Evolutionary conservation across 225 moss, liverwort and hornwort genomes (phyloP).

Genomic region (Straminergon stramineum): DNA sequence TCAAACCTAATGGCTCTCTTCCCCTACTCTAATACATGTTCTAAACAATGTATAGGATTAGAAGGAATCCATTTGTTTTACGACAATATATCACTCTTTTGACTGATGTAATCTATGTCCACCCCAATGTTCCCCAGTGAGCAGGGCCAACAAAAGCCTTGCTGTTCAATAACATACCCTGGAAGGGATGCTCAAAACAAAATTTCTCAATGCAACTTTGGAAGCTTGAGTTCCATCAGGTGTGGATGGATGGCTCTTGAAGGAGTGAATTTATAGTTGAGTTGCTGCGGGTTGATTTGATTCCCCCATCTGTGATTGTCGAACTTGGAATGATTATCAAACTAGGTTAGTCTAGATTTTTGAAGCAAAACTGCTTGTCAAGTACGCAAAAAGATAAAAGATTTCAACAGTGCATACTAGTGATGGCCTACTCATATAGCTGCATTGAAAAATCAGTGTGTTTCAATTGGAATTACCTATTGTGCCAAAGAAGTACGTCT

Average conservation of each 20-base stretch:
- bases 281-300: accelerated
- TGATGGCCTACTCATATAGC: neutral
- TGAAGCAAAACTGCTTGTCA: neutral
- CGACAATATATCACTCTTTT: neutral
- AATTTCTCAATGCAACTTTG: neutral
- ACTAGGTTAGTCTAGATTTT: neutral
- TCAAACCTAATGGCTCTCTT: neutral
- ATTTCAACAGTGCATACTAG: neutral
- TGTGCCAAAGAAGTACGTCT: neutral
- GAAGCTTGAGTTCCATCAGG: neutral
- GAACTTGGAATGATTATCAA: neutral
- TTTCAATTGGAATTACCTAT: neutral
- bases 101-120: too few relatives aligned
- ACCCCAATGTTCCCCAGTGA: neutral
- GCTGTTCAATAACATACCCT: too few relatives aligned
- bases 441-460: neutral
- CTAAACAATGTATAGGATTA: neutral
- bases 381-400: neutral
- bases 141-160: neutral
- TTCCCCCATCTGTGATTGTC: neutral
- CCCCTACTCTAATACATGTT: neutral
- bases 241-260: neutral
- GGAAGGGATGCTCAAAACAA: neutral
- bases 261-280: neutral
- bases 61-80: neutral